Conservation (phyloP, 2,329 filamentous ascomycete species). For the Colletotrichum sp. region DNA sequence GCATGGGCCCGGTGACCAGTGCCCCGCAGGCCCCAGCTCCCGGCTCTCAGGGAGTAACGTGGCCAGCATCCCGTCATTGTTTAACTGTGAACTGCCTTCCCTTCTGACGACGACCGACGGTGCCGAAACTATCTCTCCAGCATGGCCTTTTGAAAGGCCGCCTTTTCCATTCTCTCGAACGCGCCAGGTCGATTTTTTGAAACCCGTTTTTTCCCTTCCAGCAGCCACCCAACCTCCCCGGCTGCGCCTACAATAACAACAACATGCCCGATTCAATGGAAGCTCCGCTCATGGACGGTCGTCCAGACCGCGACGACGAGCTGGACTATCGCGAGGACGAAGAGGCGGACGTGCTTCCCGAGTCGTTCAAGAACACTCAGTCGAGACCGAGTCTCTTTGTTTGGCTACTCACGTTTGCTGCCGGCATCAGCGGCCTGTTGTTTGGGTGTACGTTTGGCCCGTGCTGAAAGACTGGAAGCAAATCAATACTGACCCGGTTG, state of each 20-base stretch:
- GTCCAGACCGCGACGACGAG: conserved; percentile 32
- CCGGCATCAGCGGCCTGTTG: conserved; percentile 70
- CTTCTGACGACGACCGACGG: conserved; percentile 9
- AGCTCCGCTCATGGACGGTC: conserved; percentile 18
- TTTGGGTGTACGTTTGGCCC: conserved; percentile 64
- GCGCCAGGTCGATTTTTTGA: not conserved
- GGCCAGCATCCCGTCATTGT: conserved; percentile 13
- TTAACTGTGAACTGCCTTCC: not conserved
- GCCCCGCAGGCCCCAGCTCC: conserved; percentile 18
- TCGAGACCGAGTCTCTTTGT: conserved; percentile 56
- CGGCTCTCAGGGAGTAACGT: conserved; percentile 17
- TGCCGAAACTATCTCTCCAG: conserved; percentile 2
- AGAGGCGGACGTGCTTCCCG: conserved; percentile 22
- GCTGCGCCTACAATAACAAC: not conserved
- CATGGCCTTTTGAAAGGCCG: conserved; percentile 14
- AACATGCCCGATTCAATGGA: conserved; percentile 21
- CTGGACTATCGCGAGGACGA: conserved; percentile 31
- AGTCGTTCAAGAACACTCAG: conserved; percentile 10
- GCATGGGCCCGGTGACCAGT: conserved; percentile 13
- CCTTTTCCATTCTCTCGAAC: not conserved
- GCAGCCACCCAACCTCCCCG: not conserved
- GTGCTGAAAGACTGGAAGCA: not conserved
- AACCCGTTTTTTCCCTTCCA: not conserved
- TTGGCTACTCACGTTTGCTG: conserved; percentile 66
- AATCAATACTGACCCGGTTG: not conserved